Evolutionary conservation across 2,329 filamentous ascomycete genomes (phyloP), one percentile per base, ranked within the genome.

Genomic region (Cladosporium halotolerans): DNA sequence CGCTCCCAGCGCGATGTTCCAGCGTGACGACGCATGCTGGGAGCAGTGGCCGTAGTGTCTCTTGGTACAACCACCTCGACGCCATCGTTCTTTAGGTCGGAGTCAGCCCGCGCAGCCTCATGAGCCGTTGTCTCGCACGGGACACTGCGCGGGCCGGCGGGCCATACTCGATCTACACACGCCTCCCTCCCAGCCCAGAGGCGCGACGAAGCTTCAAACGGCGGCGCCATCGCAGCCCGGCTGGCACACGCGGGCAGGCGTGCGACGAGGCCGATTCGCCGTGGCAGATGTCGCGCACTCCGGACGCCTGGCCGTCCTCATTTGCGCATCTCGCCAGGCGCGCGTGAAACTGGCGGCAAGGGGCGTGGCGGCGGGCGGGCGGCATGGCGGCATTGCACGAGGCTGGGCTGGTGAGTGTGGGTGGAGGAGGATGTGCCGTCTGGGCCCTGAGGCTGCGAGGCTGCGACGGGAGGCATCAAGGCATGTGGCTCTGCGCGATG

Each of bases 101-200:
- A 51, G 48, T 51, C 48, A 51, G 48, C 31, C 41, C n/a, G 48
- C 40, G 31, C 40, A 34, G 48, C 48, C 48, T 23, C 48, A 44
- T 51, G 48, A 51, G 40, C 48, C 48, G 13, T 28, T 51, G 48
- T 51, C 48, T 51, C 48, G 48, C 48, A 51, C 48, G 39, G 39
- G 40, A 31, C 38, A 33, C 28, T 28, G 14, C 18, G 39, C 14
- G 11, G 18, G n/a, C 33, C 33, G 19, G 34, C 34, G 34, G 34
- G 34, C 23, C 23, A 28, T 28, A 28, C 5, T 28, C 23, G 23
- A 28, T 28, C 23, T 28, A 28, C 23, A 28, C 23, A 28, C 23
- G 7, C 23, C 23, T 28, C 5, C 23, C 23, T 28, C 23, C 23
- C 23, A 28, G 23, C 23, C 23, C 23, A 7, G 23, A 28, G 23